Evolutionary conservation across 495 filamentous ascomycete genomes (phyloP).

Genomic region (Aspergillus bridgeri): DNA sequence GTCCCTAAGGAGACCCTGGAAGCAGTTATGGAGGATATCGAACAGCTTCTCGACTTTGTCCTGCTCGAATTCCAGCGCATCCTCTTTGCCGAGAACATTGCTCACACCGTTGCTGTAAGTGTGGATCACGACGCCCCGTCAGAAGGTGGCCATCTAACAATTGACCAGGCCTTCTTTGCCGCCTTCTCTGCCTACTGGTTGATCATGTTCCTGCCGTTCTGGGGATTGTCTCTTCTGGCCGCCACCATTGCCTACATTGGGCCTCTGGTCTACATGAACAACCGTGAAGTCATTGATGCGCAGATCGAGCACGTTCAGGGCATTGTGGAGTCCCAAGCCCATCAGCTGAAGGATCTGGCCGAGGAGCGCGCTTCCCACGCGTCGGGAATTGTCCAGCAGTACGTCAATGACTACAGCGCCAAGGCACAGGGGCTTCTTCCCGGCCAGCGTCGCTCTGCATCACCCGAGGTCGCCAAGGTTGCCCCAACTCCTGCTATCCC

Average conservation of each 20-base stretch:
- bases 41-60: constrained; percentile 95
- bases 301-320: constrained; percentile 69
- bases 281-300: constrained; percentile 88
- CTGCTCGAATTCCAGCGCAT: constrained; percentile 94
- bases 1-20: constrained; percentile 83
- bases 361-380: constrained; percentile 77
- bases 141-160: constrained; percentile 6
- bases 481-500: constrained; percentile 12
- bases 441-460: constrained; percentile 47
- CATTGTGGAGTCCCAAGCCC: constrained; percentile 76
- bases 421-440: constrained; percentile 75
- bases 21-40: constrained; percentile 72
- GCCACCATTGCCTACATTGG: constrained; percentile 75
- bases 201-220: constrained; percentile 89
- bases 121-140: neutral
- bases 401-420: constrained; percentile 76
- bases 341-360: constrained; percentile 74
- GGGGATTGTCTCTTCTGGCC: constrained; percentile 79
- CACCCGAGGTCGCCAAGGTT: constrained; percentile 43
- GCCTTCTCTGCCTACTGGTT: constrained; percentile 89
- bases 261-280: constrained; percentile 88
- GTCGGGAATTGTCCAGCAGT: constrained; percentile 72
- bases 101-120: constrained; percentile 74
- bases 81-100: constrained; percentile 89
- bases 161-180: constrained; percentile 65